A percentile compares a stretch with the other conserved stretches of the same genome.
Evolutionary conservation across 148 eudicot species (phyloP).

Genomic region (Salicornia ramosissima): DNA sequence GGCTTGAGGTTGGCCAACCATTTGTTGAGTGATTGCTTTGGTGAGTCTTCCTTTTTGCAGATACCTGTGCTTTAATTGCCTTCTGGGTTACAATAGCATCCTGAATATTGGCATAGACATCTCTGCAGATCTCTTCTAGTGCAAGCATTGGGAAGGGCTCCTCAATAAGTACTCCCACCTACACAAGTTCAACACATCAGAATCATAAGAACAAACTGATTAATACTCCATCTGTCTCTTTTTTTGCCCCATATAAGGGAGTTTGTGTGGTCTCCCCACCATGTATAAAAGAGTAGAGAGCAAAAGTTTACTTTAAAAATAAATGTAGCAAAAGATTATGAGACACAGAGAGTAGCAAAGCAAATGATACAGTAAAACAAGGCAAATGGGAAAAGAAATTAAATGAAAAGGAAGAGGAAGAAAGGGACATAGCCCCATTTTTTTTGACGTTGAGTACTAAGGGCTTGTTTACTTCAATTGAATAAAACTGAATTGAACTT

Average conservation of each 20-base stretch:
- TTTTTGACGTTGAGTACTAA: no score
- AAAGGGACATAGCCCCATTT: no score
- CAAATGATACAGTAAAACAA: background rate
- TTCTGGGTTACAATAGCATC: slow-evolving; percentile 54
- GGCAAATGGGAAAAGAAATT: no score
- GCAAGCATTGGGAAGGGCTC: slow-evolving; percentile 97
- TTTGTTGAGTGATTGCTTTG: slow-evolving; percentile 44
- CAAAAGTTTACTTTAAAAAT: no score
- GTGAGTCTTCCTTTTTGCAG: slow-evolving; percentile 41
- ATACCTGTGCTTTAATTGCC: slow-evolving; percentile 42
- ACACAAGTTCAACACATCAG: slow-evolving; percentile 18
- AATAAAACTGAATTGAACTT: no score
- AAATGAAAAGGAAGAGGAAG: no score
- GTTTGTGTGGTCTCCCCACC: no score
- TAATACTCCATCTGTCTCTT: no score
- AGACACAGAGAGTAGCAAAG: background rate
- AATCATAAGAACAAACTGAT: background rate
- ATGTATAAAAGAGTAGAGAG: no score
- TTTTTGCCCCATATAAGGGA: no score
- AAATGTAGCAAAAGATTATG: no score
- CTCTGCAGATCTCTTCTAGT: slow-evolving; percentile 74
- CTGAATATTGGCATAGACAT: slow-evolving; percentile 41
- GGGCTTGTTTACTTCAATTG: no score
- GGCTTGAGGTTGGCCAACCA: slow-evolving; percentile 53
- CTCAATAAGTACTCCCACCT: slow-evolving; percentile 97